Evolutionary conservation across 768 basidiomycete species (phyloP).

Genomic region (Boletus rubescentipes): DNA sequence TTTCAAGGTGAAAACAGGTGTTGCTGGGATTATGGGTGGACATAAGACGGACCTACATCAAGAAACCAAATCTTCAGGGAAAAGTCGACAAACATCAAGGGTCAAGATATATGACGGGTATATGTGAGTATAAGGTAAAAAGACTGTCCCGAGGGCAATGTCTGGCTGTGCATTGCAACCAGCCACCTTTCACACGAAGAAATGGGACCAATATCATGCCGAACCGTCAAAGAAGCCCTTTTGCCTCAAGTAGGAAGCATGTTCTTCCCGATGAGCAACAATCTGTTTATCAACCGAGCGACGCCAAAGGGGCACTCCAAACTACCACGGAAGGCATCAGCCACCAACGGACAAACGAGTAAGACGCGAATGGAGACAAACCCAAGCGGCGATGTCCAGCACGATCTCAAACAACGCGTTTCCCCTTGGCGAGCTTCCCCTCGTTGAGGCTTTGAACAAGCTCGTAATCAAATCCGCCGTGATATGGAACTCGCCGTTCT

Average conservation of each 20-base stretch:
- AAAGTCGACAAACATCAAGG: neutral
- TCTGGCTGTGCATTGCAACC: neutral
- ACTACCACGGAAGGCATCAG: constrained; percentile 29
- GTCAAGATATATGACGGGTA: neutral
- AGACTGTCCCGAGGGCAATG: neutral
- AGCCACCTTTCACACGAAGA: neutral
- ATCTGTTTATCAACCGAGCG: constrained; percentile 48
- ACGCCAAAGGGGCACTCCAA: constrained; percentile 55
- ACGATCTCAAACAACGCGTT: constrained; percentile 56
- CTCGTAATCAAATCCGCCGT: constrained; percentile 66
- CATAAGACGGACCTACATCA: neutral
- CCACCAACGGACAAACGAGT: neutral
- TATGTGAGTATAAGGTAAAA: neutral
- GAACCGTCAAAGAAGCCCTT: constrained; percentile 42
- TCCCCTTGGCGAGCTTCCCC: constrained; percentile 57
- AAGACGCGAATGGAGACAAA: constrained; percentile 27
- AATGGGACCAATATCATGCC: neutral
- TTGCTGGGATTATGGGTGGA: neutral
- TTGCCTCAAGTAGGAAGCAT: constrained; percentile 41
- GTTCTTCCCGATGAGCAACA: constrained; percentile 45
- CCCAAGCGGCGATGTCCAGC: constrained; percentile 44
- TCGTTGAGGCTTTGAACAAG: constrained; percentile 65
- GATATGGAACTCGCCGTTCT: constrained; percentile 71
- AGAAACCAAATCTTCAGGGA: neutral
- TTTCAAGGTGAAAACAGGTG: too few relatives aligned